These are phyloP conservation scores for Boletellus ananiceps DNA, from an alignment of 768 basidiomycete species.

Conservation along the genomic window DNA sequence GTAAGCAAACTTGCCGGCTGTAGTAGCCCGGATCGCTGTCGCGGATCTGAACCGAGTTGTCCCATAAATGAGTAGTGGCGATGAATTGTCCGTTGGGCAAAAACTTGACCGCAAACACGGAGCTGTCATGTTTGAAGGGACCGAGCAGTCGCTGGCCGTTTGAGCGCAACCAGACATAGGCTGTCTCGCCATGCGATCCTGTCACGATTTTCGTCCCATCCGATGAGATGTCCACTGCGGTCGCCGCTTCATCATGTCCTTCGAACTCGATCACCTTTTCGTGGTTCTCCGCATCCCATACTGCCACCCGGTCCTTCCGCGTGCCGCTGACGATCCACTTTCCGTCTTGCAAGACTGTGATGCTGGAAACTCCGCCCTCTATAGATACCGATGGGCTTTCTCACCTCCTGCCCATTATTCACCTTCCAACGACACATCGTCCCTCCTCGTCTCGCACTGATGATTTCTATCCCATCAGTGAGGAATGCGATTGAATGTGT, in stretches of 20 bases:
- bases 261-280: not conserved
- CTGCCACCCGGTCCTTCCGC: not conserved
- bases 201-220: not conserved
- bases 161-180: not conserved
- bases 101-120: not conserved
- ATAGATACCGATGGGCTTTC: not conserved
- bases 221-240: not conserved
- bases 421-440: slow-evolving; percentile 1
- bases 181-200: not conserved
- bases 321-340: slow-evolving; percentile 1
- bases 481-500: not conserved
- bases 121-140: not conserved
- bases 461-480: not conserved
- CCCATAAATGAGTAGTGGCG: not conserved
- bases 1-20: too few species aligned
- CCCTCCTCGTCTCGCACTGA: not conserved
- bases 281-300: not conserved
- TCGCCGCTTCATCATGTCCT: not conserved
- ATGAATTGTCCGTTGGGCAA: not conserved
- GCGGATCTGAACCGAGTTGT: too few species aligned
- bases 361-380: too few species aligned
- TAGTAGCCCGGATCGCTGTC: too few species aligned
- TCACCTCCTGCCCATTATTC: not conserved
- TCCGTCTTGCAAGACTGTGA: not conserved
- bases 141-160: not conserved